These are phyloP conservation scores for Cubamyces sp. DNA, from an alignment of 768 basidiomycete genomes.

Conservation along the genomic window DNA sequence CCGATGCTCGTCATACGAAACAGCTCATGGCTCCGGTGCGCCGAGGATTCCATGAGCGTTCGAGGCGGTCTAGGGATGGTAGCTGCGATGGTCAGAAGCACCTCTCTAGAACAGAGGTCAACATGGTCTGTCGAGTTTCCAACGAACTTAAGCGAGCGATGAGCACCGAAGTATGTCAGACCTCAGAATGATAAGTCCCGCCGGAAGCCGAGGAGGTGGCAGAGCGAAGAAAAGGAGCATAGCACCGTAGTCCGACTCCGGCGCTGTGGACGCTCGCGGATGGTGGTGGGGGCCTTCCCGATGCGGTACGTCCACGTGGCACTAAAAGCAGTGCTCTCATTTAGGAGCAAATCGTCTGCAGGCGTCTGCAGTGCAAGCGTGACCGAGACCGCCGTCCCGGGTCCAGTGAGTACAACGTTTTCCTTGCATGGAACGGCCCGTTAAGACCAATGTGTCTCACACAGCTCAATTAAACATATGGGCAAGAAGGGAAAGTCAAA, in stretches of 20 bases:
- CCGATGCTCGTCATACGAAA: background rate
- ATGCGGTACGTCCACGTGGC: background rate
- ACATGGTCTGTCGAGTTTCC: background rate
- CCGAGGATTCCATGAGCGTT: background rate
- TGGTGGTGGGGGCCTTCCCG: background rate
- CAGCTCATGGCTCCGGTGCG: background rate
- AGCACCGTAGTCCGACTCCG: background rate
- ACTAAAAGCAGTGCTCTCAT: constrained; percentile 3
- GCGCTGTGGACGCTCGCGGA: background rate
- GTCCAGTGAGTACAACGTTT: constrained; percentile 1
- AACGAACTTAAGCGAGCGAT: background rate
- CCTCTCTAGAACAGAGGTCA: background rate
- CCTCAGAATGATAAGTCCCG: background rate
- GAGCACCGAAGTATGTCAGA: background rate
- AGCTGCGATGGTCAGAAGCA: background rate
- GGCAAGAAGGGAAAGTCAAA: constrained; percentile 17
- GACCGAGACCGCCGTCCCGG: constrained; percentile 1
- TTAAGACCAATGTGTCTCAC: background rate
- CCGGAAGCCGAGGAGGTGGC: background rate
- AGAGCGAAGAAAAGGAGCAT: background rate
- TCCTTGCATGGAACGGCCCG: background rate
- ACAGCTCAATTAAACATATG: background rate
- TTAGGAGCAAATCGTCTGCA: background rate
- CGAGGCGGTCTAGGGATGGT: background rate
- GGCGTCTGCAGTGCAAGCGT: background rate